Conservation (phyloP, 2,329 filamentous ascomycete genomes). For the Aspergillus intermedius region DNA sequence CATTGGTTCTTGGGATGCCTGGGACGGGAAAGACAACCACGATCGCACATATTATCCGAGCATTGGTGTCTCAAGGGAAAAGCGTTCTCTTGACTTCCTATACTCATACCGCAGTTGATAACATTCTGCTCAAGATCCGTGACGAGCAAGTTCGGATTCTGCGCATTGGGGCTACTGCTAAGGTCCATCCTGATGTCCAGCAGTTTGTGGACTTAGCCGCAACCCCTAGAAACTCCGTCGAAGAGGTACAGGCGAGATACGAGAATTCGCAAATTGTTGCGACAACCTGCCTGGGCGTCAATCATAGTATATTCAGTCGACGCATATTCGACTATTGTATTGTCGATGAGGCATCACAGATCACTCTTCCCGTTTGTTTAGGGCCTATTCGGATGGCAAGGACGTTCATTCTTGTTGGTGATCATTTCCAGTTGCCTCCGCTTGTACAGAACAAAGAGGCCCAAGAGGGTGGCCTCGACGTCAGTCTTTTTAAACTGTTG, state of each 20-base stretch:
- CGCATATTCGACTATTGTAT: conserved; percentile 97
- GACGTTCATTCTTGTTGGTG: conserved; percentile 90
- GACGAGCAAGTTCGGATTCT: conserved; percentile 70
- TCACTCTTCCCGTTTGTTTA: conserved; percentile 88
- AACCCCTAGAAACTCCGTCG: conserved; percentile 66
- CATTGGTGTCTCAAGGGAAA: conserved; percentile 80
- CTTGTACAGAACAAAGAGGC: conserved; percentile 90
- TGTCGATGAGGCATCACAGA: conserved; percentile 95
- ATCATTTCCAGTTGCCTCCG: conserved; percentile 92
- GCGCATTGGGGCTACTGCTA: conserved; percentile 75
- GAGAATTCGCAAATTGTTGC: conserved; percentile 83
- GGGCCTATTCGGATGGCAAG: conserved; percentile 88
- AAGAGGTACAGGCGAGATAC: conserved; percentile 78
- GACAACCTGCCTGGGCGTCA: conserved; percentile 89
- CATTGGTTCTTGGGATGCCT: conserved; percentile 95
- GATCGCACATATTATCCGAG: conserved; percentile 92
- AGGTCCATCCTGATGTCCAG: conserved; percentile 81
- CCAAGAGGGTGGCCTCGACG: conserved; percentile 75
- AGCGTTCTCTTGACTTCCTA: conserved; percentile 91
- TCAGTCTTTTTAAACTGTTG: conserved; percentile 88
- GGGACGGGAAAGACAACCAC: conserved; percentile 98
- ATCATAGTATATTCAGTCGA: conserved; percentile 79
- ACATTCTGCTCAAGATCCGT: conserved; percentile 88
- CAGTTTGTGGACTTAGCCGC: conserved; percentile 76
- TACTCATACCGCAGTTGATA: conserved; percentile 96